Conservation (phyloP, 2,329 filamentous ascomycete species). For the Hypoxylon sp. region DNA sequence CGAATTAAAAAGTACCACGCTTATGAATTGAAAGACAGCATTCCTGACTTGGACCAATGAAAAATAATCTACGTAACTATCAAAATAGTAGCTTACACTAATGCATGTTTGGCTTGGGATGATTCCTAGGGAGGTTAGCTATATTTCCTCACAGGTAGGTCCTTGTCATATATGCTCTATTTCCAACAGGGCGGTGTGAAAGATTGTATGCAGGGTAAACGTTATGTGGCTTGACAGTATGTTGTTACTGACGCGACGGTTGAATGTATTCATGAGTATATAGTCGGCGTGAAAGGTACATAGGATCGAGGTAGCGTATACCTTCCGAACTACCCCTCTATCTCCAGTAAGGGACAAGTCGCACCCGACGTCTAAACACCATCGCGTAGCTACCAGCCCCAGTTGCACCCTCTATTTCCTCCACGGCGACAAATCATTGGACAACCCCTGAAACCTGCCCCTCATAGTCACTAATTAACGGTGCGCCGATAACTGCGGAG, state of each 20-base stretch:
- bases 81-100: conserved; percentile 19
- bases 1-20: conserved; percentile 9
- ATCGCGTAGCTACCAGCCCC: conserved; percentile 19
- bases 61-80: conserved; percentile 4
- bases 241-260: not conserved
- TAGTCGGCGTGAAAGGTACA: conserved; percentile 6
- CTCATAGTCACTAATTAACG: conserved; percentile 36
- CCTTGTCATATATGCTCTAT: conserved; percentile 44
- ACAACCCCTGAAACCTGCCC: conserved; percentile 44
- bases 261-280: conserved; percentile 5
- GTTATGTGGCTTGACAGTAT: conserved; percentile 9
- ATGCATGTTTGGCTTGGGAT: conserved; percentile 31
- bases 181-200: conserved; percentile 45
- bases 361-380: conserved; percentile 20
- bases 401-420: conserved; percentile 15
- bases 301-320: conserved; percentile 1
- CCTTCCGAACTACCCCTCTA: conserved; percentile 13
- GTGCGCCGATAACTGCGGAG: conserved; percentile 17
- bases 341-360: conserved; percentile 29
- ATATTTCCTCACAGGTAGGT: conserved; percentile 36
- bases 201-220: conserved; percentile 18
- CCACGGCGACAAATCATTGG: conserved; percentile 35
- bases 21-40: not conserved
- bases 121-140: conserved; percentile 24
- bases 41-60: conserved; percentile 12